Base-by-base conservation (phyloP, 352 stramenopile genomes). In the Globisporangium paddicum region DNA sequence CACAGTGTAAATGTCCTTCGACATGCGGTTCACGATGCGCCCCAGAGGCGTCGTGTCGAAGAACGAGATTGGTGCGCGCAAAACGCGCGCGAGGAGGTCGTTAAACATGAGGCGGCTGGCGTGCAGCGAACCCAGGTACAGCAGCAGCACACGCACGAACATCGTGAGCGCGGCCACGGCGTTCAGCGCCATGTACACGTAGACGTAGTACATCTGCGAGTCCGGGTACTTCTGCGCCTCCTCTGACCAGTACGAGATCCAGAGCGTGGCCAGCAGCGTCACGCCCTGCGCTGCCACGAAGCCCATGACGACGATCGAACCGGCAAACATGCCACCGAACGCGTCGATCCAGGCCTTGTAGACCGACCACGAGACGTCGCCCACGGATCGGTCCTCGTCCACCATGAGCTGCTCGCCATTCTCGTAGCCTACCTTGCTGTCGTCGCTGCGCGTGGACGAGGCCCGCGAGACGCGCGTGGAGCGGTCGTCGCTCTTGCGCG, bases 171-270 rank as follows among this genome's bases (percentile, higher is more conserved):
- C 74, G 26, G 77, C 89, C 19, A 63, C 57, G 19, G 69, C 59
- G 68, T 90, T 82, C 58, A 97, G 79, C 25, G 72, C 73, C 60
- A 92, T 77, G 66, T 93, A 97, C 40, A 96, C 72, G 53, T 84
- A 83, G 34, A 96, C 64, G 51, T 89, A 95, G 64, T 76, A 94
- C 73, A 89, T 82, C 52, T 88, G 67, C 35, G 79, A 89, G 46
- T 82, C 56, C 32, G 67, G 54, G 52, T 81, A 68, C 30, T 82
- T 67, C 25, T 72, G 46, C 1, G 78, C 56, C 62, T 97, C 60
- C 49, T 93, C 77, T 23, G 91, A 93, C 91, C 95, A 99, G 61
- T 96, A 93, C n/a, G 92, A 97, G 19, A 99, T 80, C 93, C 93
- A 99, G 38, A 90, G 42, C 9, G 81, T 91, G 48, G 78, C 74